Percentiles rank a stretch among this genome's conserved stretches.
phyloP scores from a whole-genome alignment of 352 stramenopile genomes.

The Poterioochromonas sp. region DNA sequence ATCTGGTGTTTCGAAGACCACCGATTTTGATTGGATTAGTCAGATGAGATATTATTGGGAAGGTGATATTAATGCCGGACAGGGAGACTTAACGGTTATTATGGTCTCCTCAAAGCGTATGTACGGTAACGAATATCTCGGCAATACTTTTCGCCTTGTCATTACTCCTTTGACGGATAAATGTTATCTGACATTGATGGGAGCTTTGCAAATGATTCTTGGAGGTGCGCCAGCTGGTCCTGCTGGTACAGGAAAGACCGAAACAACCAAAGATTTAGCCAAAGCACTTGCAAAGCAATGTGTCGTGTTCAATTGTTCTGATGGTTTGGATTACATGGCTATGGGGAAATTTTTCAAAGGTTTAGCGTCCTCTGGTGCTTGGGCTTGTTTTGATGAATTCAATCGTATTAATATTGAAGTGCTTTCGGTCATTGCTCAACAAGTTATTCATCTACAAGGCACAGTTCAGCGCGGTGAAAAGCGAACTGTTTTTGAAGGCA shows the following conservation, averaged over 20 bases:
- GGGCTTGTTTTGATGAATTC: slow-evolving; percentile 91
- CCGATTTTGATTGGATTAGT: slow-evolving; percentile 83
- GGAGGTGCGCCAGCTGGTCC: slow-evolving; percentile 77
- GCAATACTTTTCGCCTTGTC: slow-evolving; percentile 82
- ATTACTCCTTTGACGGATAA: slow-evolving; percentile 89
- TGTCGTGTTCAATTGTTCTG: slow-evolving; percentile 89
- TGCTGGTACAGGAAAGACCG: slow-evolving; percentile 82
- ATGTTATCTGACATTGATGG: slow-evolving; percentile 89
- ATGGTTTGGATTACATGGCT: slow-evolving; percentile 83
- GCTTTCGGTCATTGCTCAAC: slow-evolving; percentile 55
- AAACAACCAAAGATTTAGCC: slow-evolving; percentile 80
- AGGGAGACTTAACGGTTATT: slow-evolving; percentile 51
- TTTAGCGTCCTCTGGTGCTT: slow-evolving; percentile 76
- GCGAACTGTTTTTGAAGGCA: slow-evolving; percentile 79
- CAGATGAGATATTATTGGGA: slow-evolving; percentile 89
- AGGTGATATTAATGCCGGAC: slow-evolving; percentile 33
- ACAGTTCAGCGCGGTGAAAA: slow-evolving; percentile 53
- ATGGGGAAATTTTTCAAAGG: slow-evolving; percentile 67
- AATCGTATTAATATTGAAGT: slow-evolving; percentile 89
- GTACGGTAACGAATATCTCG: slow-evolving; percentile 87
- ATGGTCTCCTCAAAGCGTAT: slow-evolving; percentile 77
- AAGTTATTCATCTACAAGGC: slow-evolving; percentile 56
- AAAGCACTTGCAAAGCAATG: slow-evolving; percentile 86
- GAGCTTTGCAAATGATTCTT: slow-evolving; percentile 83
- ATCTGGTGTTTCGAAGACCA: slow-evolving; percentile 67